Evolutionary conservation across 495 filamentous ascomycete species (phyloP).

Genomic region (Hamigera avellanea): DNA sequence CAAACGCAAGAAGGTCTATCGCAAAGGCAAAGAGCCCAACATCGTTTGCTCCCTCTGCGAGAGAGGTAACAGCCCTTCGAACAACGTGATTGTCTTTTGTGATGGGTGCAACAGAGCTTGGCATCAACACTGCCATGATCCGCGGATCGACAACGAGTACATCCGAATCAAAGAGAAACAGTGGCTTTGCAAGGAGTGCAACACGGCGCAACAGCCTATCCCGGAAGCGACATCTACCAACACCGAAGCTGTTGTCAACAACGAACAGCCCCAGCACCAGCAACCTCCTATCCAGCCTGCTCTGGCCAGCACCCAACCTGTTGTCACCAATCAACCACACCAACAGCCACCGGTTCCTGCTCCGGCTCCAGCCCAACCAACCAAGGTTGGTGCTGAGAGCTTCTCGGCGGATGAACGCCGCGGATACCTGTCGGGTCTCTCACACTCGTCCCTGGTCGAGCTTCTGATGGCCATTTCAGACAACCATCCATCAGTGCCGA

Average conservation of each 20-base stretch:
- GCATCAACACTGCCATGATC: slow-evolving; percentile 88
- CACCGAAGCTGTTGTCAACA: slow-evolving; percentile 19
- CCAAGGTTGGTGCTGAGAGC: slow-evolving; percentile 13
- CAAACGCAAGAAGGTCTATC: slow-evolving; percentile 32
- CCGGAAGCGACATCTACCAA: slow-evolving; percentile 12
- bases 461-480: slow-evolving; percentile 25
- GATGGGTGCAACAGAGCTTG: slow-evolving; percentile 81
- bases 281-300: neutral
- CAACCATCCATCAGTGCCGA: slow-evolving; percentile 20
- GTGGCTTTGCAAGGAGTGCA: slow-evolving; percentile 74
- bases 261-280: neutral
- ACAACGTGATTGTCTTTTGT: slow-evolving; percentile 90
- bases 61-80: slow-evolving; percentile 59
- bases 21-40: slow-evolving; percentile 30
- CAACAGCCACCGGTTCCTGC: neutral
- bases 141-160: slow-evolving; percentile 60
- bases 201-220: slow-evolving; percentile 22
- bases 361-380: slow-evolving; percentile 3
- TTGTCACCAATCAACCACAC: slow-evolving; percentile 10
- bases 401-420: slow-evolving; percentile 24
- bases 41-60: slow-evolving; percentile 67
- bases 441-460: slow-evolving; percentile 29
- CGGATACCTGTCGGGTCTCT: slow-evolving; percentile 28
- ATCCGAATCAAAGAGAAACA: slow-evolving; percentile 52
- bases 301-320: slow-evolving; percentile 15